A percentile compares a stretch with the other conserved stretches of the same genome.
Evolutionary conservation across 352 stramenopile genomes (phyloP).

Genomic region (Phytophthora fragariaefolia): DNA sequence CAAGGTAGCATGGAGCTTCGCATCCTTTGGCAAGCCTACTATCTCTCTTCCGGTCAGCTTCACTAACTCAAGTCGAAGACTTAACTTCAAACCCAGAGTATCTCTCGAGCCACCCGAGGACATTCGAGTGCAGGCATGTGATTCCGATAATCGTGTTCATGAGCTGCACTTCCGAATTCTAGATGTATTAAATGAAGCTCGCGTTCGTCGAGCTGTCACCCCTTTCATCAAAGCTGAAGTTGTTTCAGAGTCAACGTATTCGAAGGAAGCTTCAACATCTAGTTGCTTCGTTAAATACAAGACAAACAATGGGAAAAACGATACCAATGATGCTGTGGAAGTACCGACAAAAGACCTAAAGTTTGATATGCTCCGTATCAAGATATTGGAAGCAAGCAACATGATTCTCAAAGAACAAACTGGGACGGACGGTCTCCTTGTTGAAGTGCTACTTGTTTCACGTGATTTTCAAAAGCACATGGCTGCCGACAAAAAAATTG

Average conservation of each 20-base stretch:
- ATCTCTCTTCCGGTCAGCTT: conserved; percentile 36
- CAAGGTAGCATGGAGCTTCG: conserved; percentile 28
- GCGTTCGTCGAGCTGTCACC: conserved; percentile 48
- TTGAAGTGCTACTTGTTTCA: conserved; percentile 58
- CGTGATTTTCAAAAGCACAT: conserved; percentile 50
- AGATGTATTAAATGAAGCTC: conserved; percentile 51
- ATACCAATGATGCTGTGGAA: conserved; percentile 3
- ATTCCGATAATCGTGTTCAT: conserved; percentile 33
- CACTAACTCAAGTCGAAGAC: conserved; percentile 31
- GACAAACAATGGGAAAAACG: background rate
- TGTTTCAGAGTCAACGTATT: conserved; percentile 7
- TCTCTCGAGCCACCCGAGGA: conserved; percentile 56
- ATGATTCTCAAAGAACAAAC: conserved; percentile 48
- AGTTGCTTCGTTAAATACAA: conserved; percentile 8
- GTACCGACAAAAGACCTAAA: conserved; percentile 49
- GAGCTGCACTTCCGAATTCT: conserved; percentile 58
- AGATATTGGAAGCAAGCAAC: conserved; percentile 59
- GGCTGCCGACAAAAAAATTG: conserved; percentile 20
- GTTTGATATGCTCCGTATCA: conserved; percentile 51
- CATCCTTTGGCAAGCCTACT: conserved; percentile 9
- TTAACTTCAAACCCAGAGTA: conserved; percentile 35
- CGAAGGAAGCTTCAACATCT: background rate
- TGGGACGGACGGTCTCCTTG: conserved; percentile 33
- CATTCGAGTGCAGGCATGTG: conserved; percentile 47
- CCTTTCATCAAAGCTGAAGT: conserved; percentile 46